phyloP scores from a whole-genome alignment of 2,329 filamentous ascomycete species.

The Fonsecaea monophora region DNA sequence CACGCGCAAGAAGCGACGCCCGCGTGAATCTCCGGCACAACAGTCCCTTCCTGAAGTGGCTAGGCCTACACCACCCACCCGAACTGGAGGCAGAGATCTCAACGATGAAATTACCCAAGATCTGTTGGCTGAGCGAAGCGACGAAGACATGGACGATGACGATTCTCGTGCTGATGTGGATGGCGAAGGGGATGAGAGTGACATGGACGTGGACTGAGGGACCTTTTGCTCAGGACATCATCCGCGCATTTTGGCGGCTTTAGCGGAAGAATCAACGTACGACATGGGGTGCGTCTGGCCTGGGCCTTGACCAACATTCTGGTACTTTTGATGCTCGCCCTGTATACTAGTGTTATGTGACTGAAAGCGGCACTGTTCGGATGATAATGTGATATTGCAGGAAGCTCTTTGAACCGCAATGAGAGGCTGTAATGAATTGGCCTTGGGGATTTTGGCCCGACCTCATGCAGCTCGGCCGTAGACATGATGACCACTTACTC shows the following conservation, averaged over 20 bases:
- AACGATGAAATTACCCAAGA: constrained; percentile 41
- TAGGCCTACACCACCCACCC: constrained; percentile 13
- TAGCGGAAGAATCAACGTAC: not conserved
- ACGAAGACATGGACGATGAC: constrained; percentile 39
- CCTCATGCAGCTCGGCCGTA: not conserved
- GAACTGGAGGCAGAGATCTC: constrained; percentile 32
- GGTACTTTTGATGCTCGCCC: not conserved
- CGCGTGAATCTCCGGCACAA: constrained; percentile 12
- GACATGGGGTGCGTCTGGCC: not conserved
- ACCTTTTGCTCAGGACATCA: not conserved
- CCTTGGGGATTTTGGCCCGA: not conserved
- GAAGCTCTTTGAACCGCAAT: not conserved
- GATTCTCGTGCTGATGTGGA: constrained; percentile 31
- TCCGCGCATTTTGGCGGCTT: not conserved
- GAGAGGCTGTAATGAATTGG: not conserved
- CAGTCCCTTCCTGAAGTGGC: constrained; percentile 2
- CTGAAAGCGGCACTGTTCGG: not conserved
- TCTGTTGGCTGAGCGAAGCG: constrained; percentile 40
- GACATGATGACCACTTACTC: not conserved
- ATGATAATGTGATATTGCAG: not conserved
- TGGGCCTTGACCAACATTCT: too few relatives aligned
- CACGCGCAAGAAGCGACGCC: constrained; percentile 27
- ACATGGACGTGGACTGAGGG: constrained; percentile 32
- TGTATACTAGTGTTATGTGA: not conserved
- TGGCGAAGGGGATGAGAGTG: constrained; percentile 35